A percentile compares a stretch with the other conserved stretches of the same genome.
phyloP scores from a whole-genome alignment of 1,284 basidiomycete genomes.

The Naganishia liquefaciens region DNA sequence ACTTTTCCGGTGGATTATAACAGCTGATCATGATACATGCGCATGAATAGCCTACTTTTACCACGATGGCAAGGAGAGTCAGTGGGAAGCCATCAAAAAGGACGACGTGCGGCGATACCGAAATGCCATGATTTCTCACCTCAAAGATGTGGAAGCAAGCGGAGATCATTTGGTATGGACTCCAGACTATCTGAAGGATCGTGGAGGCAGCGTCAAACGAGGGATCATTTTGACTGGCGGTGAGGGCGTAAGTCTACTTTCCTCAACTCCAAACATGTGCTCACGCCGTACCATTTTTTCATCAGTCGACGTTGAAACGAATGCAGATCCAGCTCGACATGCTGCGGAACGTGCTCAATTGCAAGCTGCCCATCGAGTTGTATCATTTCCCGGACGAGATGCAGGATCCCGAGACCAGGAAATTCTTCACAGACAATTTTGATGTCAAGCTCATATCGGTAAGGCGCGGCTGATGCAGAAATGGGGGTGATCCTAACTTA shows the following conservation, averaged over 20 bases:
- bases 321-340: conserved; percentile 50
- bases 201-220: conserved; percentile 42
- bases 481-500: neutral
- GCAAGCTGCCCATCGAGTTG: conserved; percentile 54
- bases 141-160: conserved; percentile 47
- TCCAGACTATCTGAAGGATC: conserved; percentile 30
- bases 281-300: neutral
- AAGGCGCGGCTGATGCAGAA: conserved; percentile 10
- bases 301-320: conserved; percentile 50
- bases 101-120: conserved; percentile 48
- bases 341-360: conserved; percentile 51
- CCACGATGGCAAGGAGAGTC: conserved; percentile 48
- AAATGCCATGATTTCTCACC: conserved; percentile 49
- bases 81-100: conserved; percentile 47
- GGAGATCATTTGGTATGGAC: conserved; percentile 49
- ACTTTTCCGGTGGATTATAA: too few species aligned
- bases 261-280: neutral
- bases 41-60: conserved; percentile 44
- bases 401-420: conserved; percentile 40
- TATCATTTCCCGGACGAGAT: conserved; percentile 56
- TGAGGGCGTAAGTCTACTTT: conserved; percentile 45
- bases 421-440: conserved; percentile 42
- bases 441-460: conserved; percentile 39
- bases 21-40: neutral
- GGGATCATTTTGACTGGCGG: conserved; percentile 55